Evolutionary conservation across 257 asterid species (phyloP).

Genomic region (Penstemon eatonii): DNA sequence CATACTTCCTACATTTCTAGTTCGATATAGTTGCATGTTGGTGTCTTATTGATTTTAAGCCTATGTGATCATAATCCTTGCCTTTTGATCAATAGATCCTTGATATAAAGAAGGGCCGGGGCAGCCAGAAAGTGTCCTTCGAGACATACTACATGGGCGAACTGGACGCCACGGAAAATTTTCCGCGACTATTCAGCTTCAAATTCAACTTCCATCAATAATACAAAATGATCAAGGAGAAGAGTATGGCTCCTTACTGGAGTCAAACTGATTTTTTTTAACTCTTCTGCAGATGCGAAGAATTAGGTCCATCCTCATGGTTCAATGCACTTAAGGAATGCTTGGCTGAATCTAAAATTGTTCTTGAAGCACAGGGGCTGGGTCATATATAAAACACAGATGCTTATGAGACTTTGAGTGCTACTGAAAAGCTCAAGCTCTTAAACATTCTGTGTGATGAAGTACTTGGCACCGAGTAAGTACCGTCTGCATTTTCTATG

Average conservation of each 20-base stretch:
- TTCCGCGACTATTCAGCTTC: slow-evolving; percentile 60
- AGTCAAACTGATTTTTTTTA: slow-evolving; percentile 6
- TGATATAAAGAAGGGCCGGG: slow-evolving; percentile 66
- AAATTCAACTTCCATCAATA: slow-evolving; percentile 50
- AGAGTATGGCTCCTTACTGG: slow-evolving; percentile 43
- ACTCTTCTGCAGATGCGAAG: slow-evolving; percentile 39
- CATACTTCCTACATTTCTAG: not conserved
- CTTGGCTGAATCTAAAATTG: slow-evolving; percentile 48
- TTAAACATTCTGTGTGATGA: slow-evolving; percentile 75
- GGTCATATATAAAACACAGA: slow-evolving; percentile 43
- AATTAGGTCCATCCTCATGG: slow-evolving; percentile 54
- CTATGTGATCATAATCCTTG: not conserved
- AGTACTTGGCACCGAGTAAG: slow-evolving; percentile 72
- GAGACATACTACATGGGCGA: slow-evolving; percentile 69
- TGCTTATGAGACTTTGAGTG: slow-evolving; percentile 51
- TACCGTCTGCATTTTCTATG: slow-evolving; percentile 12
- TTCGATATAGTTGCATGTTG: not conserved
- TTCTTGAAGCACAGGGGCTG: slow-evolving; percentile 42
- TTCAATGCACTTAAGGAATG: slow-evolving; percentile 46
- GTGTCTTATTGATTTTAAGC: no score
- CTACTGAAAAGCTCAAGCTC: slow-evolving; percentile 65
- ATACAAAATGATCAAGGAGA: slow-evolving; percentile 51
- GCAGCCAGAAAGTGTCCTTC: slow-evolving; percentile 58
- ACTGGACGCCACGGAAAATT: slow-evolving; percentile 56
- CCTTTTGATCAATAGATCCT: slow-evolving; percentile 46